Base-by-base conservation (phyloP, 2,329 filamentous ascomycete species). In the Hymenoscyphus repandus region DNA sequence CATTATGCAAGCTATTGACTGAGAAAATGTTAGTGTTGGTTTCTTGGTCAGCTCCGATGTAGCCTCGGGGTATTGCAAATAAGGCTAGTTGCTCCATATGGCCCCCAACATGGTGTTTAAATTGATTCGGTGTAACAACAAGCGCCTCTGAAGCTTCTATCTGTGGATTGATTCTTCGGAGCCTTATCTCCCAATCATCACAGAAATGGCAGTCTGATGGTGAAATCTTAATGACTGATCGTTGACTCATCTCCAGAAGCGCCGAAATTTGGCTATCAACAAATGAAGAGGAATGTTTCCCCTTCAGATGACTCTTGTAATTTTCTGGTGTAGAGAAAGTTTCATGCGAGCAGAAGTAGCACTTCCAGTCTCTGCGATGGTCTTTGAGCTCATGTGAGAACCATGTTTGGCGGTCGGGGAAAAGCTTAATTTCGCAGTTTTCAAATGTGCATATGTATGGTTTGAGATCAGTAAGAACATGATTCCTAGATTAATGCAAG, bases 401-500 rank as follows among this genome's bases (percentile, higher is more conserved):
- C 64, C 64, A 67, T 2, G 54, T 47, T 40, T 60, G 39, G 11
- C 55, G 52, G 42, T 61, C 59, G 5, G 50, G 56, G 47, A 67
- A 67, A 17, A 65, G 18, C n/a, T 53, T 45, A 17, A 57, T 12
- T 2, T 64, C 54, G 20, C 66, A 68, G 6, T 60, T 53, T 15
- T 62, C 53, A 18, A 59, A 58, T 18, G 65, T 66, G 56, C 66
- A 67, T 1, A 68, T 57, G 47, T 66, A 68, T 18, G 64, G 54
- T 48, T 61, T 63, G 2, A 67, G 55, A 41, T 67, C 65, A 7
- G 49, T 42, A n/a, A 62, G 57, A 12, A 65, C 62, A 45, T 68
- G 64, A 6, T 52, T 52, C 36, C 64, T 63, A n/a, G n/a, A n/a
- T n/a, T n/a, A n/a, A n/a, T n/a, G n/a, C n/a, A n/a, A n/a, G n/a